phyloP scores from a whole-genome alignment of 257 asterid species.

The Dorcoceras hygrometricum region DNA sequence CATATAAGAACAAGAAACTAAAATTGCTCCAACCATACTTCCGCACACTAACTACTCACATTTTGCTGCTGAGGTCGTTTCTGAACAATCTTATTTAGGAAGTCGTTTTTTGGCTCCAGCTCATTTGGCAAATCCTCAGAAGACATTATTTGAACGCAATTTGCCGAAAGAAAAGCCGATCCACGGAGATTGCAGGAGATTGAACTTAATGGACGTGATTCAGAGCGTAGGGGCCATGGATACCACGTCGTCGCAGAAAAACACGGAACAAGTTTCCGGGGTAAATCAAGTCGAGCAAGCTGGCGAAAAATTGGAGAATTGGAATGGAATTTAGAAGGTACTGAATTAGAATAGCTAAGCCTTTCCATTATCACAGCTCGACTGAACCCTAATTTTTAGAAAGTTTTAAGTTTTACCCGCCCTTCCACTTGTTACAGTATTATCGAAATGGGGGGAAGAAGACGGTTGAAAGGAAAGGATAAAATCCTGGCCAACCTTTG shows the following conservation, averaged over 20 bases:
- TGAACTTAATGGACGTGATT: not conserved
- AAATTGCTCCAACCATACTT: not conserved
- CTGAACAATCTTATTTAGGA: not conserved
- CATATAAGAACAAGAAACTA: not conserved
- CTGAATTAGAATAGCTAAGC: not conserved
- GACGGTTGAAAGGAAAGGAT: not conserved
- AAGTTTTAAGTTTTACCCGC: not conserved
- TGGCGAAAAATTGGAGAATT: not conserved
- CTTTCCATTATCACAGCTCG: not conserved
- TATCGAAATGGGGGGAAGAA: not conserved
- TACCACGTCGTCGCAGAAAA: not conserved
- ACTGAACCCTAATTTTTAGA: not conserved
- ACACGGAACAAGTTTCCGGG: not conserved
- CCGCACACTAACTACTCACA: not conserved
- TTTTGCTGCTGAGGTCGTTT: not conserved
- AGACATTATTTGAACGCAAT: not conserved
- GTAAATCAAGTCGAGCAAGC: not conserved
- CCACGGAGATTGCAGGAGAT: conserved; percentile 9
- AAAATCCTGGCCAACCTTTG: no score
- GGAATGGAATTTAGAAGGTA: not conserved
- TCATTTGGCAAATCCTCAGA: not conserved
- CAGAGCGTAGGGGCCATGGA: not conserved
- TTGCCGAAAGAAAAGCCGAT: not conserved
- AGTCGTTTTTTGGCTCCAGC: not conserved
- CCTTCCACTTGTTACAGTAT: no score